Base-by-base conservation (phyloP, 352 stramenopile genomes). In the Phytopythium montanum region DNA sequence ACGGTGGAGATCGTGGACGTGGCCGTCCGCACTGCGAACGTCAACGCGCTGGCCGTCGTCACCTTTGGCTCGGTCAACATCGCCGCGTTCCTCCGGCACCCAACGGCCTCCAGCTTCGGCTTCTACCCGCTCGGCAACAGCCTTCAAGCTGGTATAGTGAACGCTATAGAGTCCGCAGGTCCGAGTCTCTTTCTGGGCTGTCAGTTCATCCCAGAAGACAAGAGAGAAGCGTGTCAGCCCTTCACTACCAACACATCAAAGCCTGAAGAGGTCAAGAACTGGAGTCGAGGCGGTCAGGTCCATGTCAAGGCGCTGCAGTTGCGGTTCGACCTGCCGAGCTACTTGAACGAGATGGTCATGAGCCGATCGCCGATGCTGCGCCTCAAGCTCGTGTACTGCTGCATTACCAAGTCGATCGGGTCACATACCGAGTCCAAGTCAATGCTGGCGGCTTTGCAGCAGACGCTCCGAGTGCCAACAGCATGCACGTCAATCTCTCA, bases 1-100 rank as follows among this genome's bases (percentile, higher is more conserved):
- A 44, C 41, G 9, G 19, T 85, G 14, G 71, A 85, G 19, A 60
- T 85, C 25, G 69, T 85, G 9, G 72, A 85, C 52, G 29, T 82
- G 0, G 68, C 72, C 0, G 66, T 76, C 5, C 61, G 72, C 5
- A 76, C 72, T 28, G 64, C 66, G 21, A 78, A 78, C 33, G 39
- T 53, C 2, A 73, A 70, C 13, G 61, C 69, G 1, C 54, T 76
- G 25, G 66, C 72, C 7, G 69, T 81, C 2, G 39, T 78, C 29
- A 69, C 66, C 4, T 81, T 81, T 41, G 69, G 68, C 2, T 65
- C 56, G 9, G 46, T 76, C 21, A 71, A 81, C 19, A 36, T 82
- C 0, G 62, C 62, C 31, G 55, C 68, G 6, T 85, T 79, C 48
- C 25, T 80, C 5, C 29, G 29, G 6, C 68, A 82, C 45, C 68